Conservation (phyloP, 345 rosid species). For the Lumnitzera littorea region DNA sequence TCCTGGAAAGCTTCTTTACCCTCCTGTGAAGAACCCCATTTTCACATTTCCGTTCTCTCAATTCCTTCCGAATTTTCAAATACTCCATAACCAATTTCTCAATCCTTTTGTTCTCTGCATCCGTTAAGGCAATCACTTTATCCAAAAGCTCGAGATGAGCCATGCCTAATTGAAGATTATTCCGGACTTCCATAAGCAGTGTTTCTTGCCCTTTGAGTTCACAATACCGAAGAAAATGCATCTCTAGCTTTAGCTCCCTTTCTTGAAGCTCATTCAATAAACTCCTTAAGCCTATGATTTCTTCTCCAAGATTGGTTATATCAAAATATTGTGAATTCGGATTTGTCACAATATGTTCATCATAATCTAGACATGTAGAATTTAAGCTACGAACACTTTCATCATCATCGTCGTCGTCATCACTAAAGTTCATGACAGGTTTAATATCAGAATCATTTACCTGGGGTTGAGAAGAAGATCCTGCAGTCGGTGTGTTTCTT, state of each 20-base stretch:
- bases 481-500: conserved; percentile 5
- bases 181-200: conserved; percentile 42
- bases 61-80: conserved; percentile 27
- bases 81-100: conserved; percentile 27
- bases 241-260: conserved; percentile 35
- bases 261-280: conserved; percentile 40
- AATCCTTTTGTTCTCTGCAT: conserved; percentile 35
- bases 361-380: conserved; percentile 14
- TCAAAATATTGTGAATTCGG: conserved; percentile 9
- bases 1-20: conserved; percentile 41
- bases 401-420: background rate
- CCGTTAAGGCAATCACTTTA: conserved; percentile 38
- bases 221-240: conserved; percentile 35
- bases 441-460: too few relatives aligned
- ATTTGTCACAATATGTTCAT: conserved; percentile 8
- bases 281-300: conserved; percentile 26
- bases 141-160: conserved; percentile 33
- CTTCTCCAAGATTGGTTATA: conserved; percentile 13
- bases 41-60: conserved; percentile 29
- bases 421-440: conserved; percentile 1
- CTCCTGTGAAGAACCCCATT: conserved; percentile 38
- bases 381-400: conserved; percentile 8
- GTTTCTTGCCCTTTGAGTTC: conserved; percentile 52
- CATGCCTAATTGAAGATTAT: conserved; percentile 28
- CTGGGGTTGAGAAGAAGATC: conserved; percentile 10